These are phyloP conservation scores for Pleurotus ostreatus DNA, from an alignment of 768 basidiomycete genomes.

Conservation along the genomic window DNA sequence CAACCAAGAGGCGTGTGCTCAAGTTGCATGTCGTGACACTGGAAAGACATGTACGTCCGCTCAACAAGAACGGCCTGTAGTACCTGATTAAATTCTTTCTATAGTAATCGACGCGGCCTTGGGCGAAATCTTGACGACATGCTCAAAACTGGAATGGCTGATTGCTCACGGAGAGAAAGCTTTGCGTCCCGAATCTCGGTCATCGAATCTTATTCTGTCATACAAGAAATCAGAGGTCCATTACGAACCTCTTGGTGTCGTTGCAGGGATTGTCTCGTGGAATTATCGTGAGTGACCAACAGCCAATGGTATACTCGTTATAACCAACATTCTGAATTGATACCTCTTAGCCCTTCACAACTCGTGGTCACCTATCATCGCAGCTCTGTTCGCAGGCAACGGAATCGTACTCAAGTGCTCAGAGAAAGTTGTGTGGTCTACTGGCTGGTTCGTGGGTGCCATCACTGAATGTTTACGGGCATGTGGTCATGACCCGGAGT, in stretches of 20 bases:
- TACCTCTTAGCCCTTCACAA: slow-evolving; percentile 78
- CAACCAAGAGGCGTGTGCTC: slow-evolving; percentile 83
- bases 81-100: slow-evolving; percentile 3
- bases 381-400: slow-evolving; percentile 88
- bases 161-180: slow-evolving; percentile 79
- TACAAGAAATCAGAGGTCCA: slow-evolving; percentile 79
- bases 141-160: slow-evolving; percentile 92
- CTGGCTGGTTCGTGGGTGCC: slow-evolving; percentile 75
- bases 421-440: slow-evolving; percentile 91
- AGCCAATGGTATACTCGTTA: no score
- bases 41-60: slow-evolving; percentile 82
- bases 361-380: slow-evolving; percentile 89
- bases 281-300: slow-evolving; percentile 65
- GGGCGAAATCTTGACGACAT: slow-evolving; percentile 93
- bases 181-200: slow-evolving; percentile 69
- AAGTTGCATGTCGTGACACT: slow-evolving; percentile 88
- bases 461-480: slow-evolving; percentile 72
- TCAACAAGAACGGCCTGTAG: background rate
- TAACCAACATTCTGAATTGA: background rate
- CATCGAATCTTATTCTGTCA: slow-evolving; percentile 58
- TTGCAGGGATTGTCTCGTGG: slow-evolving; percentile 93
- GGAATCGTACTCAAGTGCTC: slow-evolving; percentile 88
- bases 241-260: slow-evolving; percentile 91
- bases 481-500: slow-evolving; percentile 79
- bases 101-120: slow-evolving; percentile 90